phyloP scores from a whole-genome alignment of 768 basidiomycete species.

The Phlegmacium glaucopus region DNA sequence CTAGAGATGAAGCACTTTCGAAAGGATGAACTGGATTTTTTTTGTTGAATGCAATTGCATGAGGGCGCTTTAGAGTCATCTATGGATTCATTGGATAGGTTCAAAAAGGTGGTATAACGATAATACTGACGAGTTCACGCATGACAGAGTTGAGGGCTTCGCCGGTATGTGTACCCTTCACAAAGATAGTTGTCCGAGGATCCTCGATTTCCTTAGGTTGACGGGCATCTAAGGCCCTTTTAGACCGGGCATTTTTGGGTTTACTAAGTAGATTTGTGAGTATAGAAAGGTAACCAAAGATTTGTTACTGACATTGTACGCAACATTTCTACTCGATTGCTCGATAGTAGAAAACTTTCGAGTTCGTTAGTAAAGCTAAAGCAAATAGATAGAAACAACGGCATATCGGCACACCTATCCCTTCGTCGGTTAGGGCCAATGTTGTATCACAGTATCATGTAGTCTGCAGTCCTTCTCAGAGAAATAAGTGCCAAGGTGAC shows the following conservation, averaged over 20 bases:
- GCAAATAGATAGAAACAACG: no score
- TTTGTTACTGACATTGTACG: constrained; percentile 7
- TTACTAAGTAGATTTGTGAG: constrained; percentile 35
- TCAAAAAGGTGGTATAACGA: background rate
- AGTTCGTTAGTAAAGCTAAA: no score
- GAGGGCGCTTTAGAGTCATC: constrained; percentile 93
- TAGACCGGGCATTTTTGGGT: constrained; percentile 94
- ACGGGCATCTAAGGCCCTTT: constrained; percentile 82
- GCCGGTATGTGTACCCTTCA: constrained; percentile 83
- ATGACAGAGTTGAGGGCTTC: constrained; percentile 77
- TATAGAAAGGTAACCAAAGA: background rate
- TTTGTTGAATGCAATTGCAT: constrained; percentile 90
- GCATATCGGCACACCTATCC: no score
- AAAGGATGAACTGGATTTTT: constrained; percentile 92
- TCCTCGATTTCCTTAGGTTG: constrained; percentile 91
- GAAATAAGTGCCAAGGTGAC: no score
- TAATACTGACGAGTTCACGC: constrained; percentile 76
- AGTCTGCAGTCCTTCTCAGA: no score
- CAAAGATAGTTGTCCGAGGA: constrained; percentile 83
- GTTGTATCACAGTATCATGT: no score
- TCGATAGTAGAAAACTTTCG: no score
- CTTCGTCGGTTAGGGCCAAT: no score
- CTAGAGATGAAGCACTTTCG: constrained; percentile 71
- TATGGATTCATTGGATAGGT: constrained; percentile 26
- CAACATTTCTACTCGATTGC: constrained; percentile 3